Evolutionary conservation across 106 monocot species (phyloP).

Genomic region (Vanilla planifolia): DNA sequence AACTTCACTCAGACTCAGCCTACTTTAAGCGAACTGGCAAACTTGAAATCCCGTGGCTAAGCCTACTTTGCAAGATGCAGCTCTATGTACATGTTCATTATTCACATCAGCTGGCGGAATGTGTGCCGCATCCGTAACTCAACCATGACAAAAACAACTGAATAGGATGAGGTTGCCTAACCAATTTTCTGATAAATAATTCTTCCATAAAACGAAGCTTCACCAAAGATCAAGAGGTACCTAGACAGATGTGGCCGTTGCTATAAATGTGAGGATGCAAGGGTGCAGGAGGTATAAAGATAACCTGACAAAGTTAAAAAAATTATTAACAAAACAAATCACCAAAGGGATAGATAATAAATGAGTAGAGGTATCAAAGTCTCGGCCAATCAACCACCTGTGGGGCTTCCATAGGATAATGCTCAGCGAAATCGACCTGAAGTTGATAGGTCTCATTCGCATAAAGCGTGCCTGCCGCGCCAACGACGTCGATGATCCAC

Average conservation of each 20-base stretch:
- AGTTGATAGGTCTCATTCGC: slow-evolving; percentile 36
- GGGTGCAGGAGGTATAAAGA: slow-evolving; percentile 54
- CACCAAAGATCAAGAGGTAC: slow-evolving; percentile 27
- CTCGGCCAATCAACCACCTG: slow-evolving; percentile 22
- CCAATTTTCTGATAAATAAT: too few species aligned
- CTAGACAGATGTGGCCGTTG: slow-evolving; percentile 71
- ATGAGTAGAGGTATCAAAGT: neutral
- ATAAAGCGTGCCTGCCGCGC: slow-evolving; percentile 42
- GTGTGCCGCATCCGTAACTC: too few species aligned
- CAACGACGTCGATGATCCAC: slow-evolving; percentile 40
- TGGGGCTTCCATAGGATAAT: slow-evolving; percentile 37
- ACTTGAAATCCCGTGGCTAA: too few species aligned
- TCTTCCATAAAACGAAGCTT: too few species aligned
- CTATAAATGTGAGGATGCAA: slow-evolving; percentile 65
- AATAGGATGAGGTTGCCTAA: too few species aligned
- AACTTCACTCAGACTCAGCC: too few species aligned
- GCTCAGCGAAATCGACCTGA: slow-evolving; percentile 53
- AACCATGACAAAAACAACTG: too few species aligned
- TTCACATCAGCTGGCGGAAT: too few species aligned
- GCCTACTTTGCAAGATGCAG: too few species aligned
- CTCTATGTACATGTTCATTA: too few species aligned
- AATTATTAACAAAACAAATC: slow-evolving; percentile 2
- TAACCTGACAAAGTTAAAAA: slow-evolving; percentile 39
- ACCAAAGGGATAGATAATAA: slow-evolving; percentile 3
- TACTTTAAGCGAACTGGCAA: too few species aligned